Conservation (phyloP, 2,329 filamentous ascomycete species). For the Diaporthe aspalathi region DNA sequence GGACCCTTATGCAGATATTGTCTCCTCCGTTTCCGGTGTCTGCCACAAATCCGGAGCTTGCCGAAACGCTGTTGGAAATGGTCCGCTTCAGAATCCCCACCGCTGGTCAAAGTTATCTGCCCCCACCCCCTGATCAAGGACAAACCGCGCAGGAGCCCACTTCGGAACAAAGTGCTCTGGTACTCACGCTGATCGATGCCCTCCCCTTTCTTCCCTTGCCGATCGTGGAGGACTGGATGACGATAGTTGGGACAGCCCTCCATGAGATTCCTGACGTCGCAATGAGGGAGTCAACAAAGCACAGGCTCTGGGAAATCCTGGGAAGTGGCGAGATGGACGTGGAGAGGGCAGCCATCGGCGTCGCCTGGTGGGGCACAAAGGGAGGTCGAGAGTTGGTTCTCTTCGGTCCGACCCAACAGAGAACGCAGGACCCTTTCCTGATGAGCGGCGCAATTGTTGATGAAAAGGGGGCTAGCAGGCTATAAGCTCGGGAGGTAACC, state of each 20-base stretch:
- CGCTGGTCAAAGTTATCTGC: constrained; percentile 56
- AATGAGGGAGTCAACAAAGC: constrained; percentile 74
- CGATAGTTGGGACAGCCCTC: constrained; percentile 75
- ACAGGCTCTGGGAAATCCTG: constrained; percentile 82
- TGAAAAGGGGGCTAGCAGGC: constrained; percentile 49
- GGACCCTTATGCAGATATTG: constrained; percentile 83
- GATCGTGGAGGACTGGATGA: constrained; percentile 84
- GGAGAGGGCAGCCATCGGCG: constrained; percentile 80
- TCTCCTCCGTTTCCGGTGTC: constrained; percentile 83
- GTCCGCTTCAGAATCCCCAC: constrained; percentile 73
- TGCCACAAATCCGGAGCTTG: constrained; percentile 79
- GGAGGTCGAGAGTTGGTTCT: constrained; percentile 66
- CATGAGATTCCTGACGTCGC: constrained; percentile 70
- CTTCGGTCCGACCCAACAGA: constrained; percentile 45
- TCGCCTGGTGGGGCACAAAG: constrained; percentile 84
- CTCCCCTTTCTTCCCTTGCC: constrained; percentile 78
- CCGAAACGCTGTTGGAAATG: constrained; percentile 84
- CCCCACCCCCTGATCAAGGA: constrained; percentile 53
- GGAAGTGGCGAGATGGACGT: constrained; percentile 89
- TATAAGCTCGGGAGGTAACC: constrained; percentile 45
- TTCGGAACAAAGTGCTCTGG: constrained; percentile 84
- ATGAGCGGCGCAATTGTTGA: constrained; percentile 66
- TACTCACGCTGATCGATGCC: constrained; percentile 82
- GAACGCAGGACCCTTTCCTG: constrained; percentile 49
- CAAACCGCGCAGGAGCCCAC: constrained; percentile 51